Evolutionary conservation across 2,329 filamentous ascomycete species (phyloP), one percentile per base, ranked within the genome.

Genomic region (Lachnellula cervina): DNA sequence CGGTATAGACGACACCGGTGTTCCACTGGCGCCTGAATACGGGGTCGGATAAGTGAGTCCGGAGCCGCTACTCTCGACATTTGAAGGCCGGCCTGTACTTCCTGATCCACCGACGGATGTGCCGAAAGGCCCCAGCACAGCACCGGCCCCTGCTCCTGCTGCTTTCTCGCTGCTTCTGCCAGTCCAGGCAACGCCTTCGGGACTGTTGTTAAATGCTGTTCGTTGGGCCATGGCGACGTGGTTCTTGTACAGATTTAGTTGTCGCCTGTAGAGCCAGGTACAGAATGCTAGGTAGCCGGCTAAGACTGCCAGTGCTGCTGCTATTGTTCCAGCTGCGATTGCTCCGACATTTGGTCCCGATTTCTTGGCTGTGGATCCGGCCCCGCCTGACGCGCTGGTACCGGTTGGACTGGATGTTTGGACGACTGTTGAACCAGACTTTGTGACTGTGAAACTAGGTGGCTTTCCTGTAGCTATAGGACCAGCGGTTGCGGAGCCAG

Each of bases 231-330:
- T 80, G 1, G 83, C 82, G 34, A 88, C 80, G 67, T 90, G 87
- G 35, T 80, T 76, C 70, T 86, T 85, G 76, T 90, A 91, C 9
- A 88, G 80, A 32, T 74, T 71, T 16, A 90, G 79, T 69, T 88
- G 87, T 49, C 84, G 84, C 28, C 86, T 79, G 74, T 90, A 90
- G 7, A 91, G 74, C 81, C 84, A 90, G 17, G 81, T 79, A 71
- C 85, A 88, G 74, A 87, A 89, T 46, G 82, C 84, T 13, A 89
- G 78, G 68, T 89, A 89, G 1, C 74, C 72, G 2, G 84, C 84
- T 0, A 83, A 65, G 17, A 87, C 63, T 48, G 82, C 81, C 4
- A 88, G 76, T 4, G 86, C 66, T n/a, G 84, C 86, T 0, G 88
- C 87, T 34, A 90, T 74, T 19, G 86, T 72, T 25, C 76, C 74